These are phyloP conservation scores for Blastobotrys arbuscula DNA, from an alignment of 1,139 yeast species.

Conservation along the genomic window DNA sequence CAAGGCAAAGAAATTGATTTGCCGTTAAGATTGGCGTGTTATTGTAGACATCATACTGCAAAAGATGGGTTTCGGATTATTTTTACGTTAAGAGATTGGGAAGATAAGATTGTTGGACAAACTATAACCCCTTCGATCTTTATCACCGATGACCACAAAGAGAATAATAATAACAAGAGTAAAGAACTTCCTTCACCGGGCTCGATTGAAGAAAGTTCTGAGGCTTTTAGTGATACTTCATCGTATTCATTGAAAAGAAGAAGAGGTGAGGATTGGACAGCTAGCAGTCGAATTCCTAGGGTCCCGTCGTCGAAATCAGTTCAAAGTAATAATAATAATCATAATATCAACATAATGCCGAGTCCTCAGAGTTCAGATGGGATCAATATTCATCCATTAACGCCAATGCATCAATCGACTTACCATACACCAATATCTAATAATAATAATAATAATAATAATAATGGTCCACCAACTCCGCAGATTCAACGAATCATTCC, in stretches of 20 bases:
- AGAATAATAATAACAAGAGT: constrained; percentile 18
- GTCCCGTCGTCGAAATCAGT: background rate
- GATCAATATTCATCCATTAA: constrained; percentile 7
- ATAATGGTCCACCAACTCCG: constrained; percentile 22
- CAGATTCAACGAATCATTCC: constrained; percentile 76
- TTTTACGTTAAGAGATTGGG: constrained; percentile 58
- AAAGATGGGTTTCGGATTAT: constrained; percentile 71
- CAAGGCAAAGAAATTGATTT: constrained; percentile 54
- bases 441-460: background rate
- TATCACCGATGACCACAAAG: constrained; percentile 90
- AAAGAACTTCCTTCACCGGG: constrained; percentile 24
- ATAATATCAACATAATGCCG: constrained; percentile 10
- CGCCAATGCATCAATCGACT: constrained; percentile 1
- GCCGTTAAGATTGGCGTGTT: constrained; percentile 85
- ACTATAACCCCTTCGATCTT: constrained; percentile 67
- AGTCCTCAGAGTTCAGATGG: constrained; percentile 22
- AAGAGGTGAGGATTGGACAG: constrained; percentile 24
- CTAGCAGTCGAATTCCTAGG: background rate
- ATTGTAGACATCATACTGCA: constrained; percentile 91
- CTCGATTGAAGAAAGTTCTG: constrained; percentile 26
- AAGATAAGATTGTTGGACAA: constrained; percentile 63
- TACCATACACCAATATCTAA: background rate
- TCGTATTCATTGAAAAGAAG: constrained; percentile 22
- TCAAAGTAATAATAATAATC: background rate
- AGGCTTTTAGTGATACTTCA: constrained; percentile 23